These are phyloP conservation scores for Sisymbrium altissimum DNA, from an alignment of 345 rosid genomes.

Conservation along the genomic window DNA sequence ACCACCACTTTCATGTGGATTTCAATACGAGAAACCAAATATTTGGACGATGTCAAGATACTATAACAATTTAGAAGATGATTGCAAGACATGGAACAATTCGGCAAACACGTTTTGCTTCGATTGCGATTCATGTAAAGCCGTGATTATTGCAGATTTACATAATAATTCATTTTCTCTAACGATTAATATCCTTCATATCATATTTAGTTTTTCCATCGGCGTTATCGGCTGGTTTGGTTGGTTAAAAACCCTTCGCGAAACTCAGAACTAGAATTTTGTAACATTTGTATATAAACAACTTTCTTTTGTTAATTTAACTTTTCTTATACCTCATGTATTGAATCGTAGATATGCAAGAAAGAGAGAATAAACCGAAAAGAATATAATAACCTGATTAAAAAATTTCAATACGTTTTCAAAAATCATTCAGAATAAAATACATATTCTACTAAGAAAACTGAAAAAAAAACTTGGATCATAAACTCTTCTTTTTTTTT, in stretches of 20 bases:
- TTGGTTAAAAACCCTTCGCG: slow-evolving; percentile 21
- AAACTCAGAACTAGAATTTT: slow-evolving; percentile 11
- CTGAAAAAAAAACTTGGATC: no score
- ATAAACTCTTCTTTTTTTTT: no score
- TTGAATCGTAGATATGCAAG: no score
- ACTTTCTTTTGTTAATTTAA: not conserved
- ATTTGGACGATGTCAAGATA: slow-evolving; percentile 18
- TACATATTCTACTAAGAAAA: no score
- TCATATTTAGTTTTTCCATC: slow-evolving; percentile 6
- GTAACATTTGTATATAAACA: not conserved
- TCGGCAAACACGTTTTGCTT: slow-evolving; percentile 11
- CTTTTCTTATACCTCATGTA: not conserved
- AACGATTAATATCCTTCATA: slow-evolving; percentile 1
- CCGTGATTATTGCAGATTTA: slow-evolving; percentile 28
- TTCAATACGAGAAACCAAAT: slow-evolving; percentile 19
- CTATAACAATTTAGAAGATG: slow-evolving; percentile 10
- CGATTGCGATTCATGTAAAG: slow-evolving; percentile 35
- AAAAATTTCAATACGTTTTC: not conserved
- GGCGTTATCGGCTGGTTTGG: slow-evolving; percentile 22
- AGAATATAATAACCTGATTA: not conserved
- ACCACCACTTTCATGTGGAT: slow-evolving; percentile 39
- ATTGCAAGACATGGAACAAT: slow-evolving; percentile 30
- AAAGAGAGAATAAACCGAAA: no score
- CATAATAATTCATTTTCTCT: not conserved
- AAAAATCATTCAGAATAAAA: not conserved